Evolutionary conservation across 1,284 basidiomycete genomes (phyloP), one percentile per base, ranked within the genome.

Genomic region (Microbotryum saponariae): DNA sequence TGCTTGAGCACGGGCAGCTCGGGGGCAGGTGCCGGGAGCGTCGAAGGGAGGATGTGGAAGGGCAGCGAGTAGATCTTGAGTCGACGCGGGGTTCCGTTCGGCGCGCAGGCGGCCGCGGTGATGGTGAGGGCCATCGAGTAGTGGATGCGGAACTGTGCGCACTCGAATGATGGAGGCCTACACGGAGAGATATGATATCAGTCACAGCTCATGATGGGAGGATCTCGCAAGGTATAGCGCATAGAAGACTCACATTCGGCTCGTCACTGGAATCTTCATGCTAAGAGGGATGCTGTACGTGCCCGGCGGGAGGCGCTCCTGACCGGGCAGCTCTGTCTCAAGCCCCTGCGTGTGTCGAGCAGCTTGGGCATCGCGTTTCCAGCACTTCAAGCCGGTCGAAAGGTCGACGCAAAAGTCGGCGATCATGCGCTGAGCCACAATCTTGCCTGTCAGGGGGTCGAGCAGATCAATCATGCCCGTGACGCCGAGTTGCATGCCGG

Each of bases 321-420:
- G 59, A 23, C 51, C 59, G 37, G 64, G 59, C 7, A 60, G 56
- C 50, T 63, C 56, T 16, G 25, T 14, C 23, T 56, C 58, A 4
- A 51, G 37, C 4, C 55, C 60, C 14, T 37, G 21, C 27, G 16
- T 37, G 12, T 60, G 54, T 10, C 62, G 49, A 6, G 62, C 62
- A 6, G 60, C 56, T 49, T 68, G 61, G n/a, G 71, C 73, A 54
- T 74, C 73, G n/a, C 70, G 61, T 55, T 72, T 72, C 73, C 73
- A 74, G 48, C 72, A 71, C 44, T 66, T 62, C 16, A 74, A 54
- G 5, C 73, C 73, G 54, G 67, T 69, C 37, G 69, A 65, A 10
- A 74, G 56, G 63, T 74, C 72, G 62, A 71, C 73, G 51, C 70
- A 71, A 58, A 74, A 73, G 61, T 74, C 73, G 42, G 73, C 73